A percentile compares a stretch with the other conserved stretches of the same genome.
Conservation (phyloP, 208 protist genomes). For the Perkinsela sp. region DNA sequence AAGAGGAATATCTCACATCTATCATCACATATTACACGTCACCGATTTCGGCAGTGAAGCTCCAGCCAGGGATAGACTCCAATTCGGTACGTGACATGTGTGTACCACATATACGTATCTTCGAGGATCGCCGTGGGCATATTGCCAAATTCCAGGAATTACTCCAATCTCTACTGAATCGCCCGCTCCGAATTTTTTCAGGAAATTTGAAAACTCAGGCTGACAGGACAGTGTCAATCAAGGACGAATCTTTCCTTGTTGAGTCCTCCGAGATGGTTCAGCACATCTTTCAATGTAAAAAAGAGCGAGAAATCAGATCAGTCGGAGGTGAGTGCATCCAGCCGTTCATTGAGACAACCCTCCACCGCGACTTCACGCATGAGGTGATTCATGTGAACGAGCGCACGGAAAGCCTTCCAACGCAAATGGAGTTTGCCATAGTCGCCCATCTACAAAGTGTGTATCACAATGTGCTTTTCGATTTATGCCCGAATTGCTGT, state of each 20-base stretch:
- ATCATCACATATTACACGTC: neutral
- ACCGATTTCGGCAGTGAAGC: neutral
- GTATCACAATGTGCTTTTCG: neutral
- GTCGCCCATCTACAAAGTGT: neutral
- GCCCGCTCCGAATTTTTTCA: neutral
- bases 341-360: neutral
- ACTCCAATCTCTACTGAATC: neutral
- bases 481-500: neutral
- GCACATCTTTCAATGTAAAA: neutral
- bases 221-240: neutral
- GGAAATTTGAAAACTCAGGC: neutral
- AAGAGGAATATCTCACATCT: neutral
- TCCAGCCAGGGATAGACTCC: neutral
- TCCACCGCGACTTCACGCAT: neutral
- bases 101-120: neutral
- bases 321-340: neutral
- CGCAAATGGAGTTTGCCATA: neutral
- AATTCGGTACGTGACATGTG: neutral
- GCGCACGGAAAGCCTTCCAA: neutral
- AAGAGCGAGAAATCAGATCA: too few species aligned
- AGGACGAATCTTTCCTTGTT: neutral
- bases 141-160: neutral
- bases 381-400: neutral
- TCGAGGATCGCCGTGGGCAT: neutral
- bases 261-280: neutral